Evolutionary conservation across 2,329 filamentous ascomycete genomes (phyloP), one percentile per base, ranked within the genome.

Genomic region (Neurospora crassa): DNA sequence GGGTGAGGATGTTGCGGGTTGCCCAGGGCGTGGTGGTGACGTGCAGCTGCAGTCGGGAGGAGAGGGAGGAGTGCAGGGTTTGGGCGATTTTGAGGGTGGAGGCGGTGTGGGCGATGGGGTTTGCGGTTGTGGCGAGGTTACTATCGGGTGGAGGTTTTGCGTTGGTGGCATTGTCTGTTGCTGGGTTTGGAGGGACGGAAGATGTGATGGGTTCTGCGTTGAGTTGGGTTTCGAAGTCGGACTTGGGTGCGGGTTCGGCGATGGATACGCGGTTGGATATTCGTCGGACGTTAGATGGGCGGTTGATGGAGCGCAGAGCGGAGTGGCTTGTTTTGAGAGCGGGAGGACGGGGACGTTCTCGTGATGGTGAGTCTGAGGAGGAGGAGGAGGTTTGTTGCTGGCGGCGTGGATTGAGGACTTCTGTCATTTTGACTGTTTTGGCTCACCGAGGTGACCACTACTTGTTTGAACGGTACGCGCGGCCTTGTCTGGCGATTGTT

Each of bases 1-100:
- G 74, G 10, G 75, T 76, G 4, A 77, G 72, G 67, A 77, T 74
- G 34, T 76, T 72, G 47, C 71, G 71, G 42, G 74, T 73, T 0
- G 73, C 67, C 75, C 75, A 76, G 71, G 75, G 75, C 16, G 75
- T 73, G 34, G 73, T 74, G n/a, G 72, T 72, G 67, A 76, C 73
- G 68, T 53, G 71, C 37, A 73, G 29, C 29, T 29, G 70, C 24
- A 73, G 70, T 18, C 72, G 70, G 29, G 74, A 70, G 29, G 74
- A 67, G 20, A 24, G 69, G 37, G 68, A 43, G n/a, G 24, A 29
- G 14, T 59, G 47, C 0, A 59, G 24, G 24, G 24, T 29, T 59
- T 59, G 47, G 47, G 47, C 47, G 24, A 59, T 59, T 34, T 59
- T 29, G 47, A 34, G 47, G 24, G 47, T 59, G 47, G 47, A 29